phyloP scores from a whole-genome alignment of 1,284 basidiomycete genomes.

The Ceratobasidium sp. region DNA sequence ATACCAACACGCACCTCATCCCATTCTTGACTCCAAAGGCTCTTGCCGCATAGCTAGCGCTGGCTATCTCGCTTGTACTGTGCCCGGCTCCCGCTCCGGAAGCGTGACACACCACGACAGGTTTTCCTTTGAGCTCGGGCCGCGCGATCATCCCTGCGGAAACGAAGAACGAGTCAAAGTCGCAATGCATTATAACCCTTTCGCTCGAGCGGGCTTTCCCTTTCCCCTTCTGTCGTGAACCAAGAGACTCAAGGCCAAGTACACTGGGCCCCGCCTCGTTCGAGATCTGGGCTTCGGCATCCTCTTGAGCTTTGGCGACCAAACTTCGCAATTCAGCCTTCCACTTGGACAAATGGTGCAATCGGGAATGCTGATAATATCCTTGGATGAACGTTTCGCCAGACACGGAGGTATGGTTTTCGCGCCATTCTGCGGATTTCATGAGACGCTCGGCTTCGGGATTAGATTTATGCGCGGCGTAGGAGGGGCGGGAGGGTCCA shows the following conservation, averaged over 20 bases:
- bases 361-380: conserved; percentile 91
- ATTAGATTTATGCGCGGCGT: conserved; percentile 77
- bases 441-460: conserved; percentile 79
- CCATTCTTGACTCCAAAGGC: conserved; percentile 91
- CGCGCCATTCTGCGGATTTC: conserved; percentile 86
- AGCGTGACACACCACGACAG: conserved; percentile 95
- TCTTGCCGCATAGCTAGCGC: conserved; percentile 93
- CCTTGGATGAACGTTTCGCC: conserved; percentile 86
- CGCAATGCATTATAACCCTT: conserved; percentile 90
- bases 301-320: conserved; percentile 82
- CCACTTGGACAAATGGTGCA: conserved; percentile 94
- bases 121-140: conserved; percentile 85
- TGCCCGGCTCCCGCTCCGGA: conserved; percentile 65
- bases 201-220: conserved; percentile 70
- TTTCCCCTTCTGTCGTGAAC: conserved; percentile 61
- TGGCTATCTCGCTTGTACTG: conserved; percentile 95
- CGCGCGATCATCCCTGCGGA: conserved; percentile 85
- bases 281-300: conserved; percentile 64
- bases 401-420: conserved; percentile 87
- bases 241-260: conserved; percentile 66
- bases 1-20: conserved; percentile 76
- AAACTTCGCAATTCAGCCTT: conserved; percentile 90
- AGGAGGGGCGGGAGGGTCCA: conserved; percentile 55
- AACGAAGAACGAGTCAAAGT: conserved; percentile 98
- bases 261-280: conserved; percentile 65